Conservation (phyloP, 192 early-diverging fungal species). For the Gorgonomyces haynaldii region DNA sequence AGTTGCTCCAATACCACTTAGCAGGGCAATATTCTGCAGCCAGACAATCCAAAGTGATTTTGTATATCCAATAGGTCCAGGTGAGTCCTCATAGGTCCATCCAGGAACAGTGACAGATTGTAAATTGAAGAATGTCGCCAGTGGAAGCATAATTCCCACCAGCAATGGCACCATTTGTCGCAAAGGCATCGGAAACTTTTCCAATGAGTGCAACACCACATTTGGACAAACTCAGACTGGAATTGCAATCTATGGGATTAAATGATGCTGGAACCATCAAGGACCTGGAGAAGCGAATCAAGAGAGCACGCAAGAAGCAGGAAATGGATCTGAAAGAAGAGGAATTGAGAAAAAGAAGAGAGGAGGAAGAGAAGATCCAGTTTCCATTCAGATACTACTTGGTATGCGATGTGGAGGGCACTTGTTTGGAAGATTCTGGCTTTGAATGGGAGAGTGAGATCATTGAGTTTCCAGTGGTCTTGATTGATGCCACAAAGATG, state of each 20-base stretch:
- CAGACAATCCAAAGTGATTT: slow-evolving; percentile 1
- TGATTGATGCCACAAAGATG: slow-evolving; percentile 50
- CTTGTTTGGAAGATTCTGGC: slow-evolving; percentile 45
- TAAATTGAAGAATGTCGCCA: slow-evolving; percentile 33
- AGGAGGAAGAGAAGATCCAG: background rate
- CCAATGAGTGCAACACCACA: too few relatives aligned
- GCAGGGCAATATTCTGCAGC: slow-evolving; percentile 16
- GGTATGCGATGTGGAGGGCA: slow-evolving; percentile 75
- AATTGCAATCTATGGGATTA: background rate
- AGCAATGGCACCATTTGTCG: slow-evolving; percentile 21
- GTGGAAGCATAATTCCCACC: slow-evolving; percentile 25
- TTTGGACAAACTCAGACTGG: background rate
- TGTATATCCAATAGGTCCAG: background rate
- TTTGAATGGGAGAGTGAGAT: slow-evolving; percentile 67
- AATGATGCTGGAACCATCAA: background rate
- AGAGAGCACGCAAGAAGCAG: background rate
- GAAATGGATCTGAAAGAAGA: background rate
- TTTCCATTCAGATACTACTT: slow-evolving; percentile 55
- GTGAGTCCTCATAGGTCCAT: background rate
- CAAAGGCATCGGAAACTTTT: too few relatives aligned
- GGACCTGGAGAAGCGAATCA: background rate
- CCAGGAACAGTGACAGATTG: slow-evolving; percentile 33
- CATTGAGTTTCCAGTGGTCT: slow-evolving; percentile 74
- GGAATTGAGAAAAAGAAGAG: background rate
- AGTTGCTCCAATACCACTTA: slow-evolving; percentile 22